phyloP scores from a whole-genome alignment of 345 rosid genomes.

The Rubroshorea leprosula region DNA sequence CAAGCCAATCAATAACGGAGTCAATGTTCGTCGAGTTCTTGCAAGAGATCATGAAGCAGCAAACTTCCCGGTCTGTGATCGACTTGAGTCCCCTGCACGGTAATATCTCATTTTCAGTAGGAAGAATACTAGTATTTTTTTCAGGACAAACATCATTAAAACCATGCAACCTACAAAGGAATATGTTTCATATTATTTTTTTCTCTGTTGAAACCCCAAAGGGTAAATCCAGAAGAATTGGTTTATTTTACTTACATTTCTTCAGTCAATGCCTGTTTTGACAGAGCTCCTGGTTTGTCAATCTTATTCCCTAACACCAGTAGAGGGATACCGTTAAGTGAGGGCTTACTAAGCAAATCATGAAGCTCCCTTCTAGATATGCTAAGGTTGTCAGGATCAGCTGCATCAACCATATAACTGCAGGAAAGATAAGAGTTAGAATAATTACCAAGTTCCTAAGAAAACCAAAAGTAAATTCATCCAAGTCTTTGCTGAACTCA shows the following conservation, averaged over 20 bases:
- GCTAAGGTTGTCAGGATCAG: constrained; percentile 76
- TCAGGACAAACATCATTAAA: neutral
- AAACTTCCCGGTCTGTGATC: constrained; percentile 77
- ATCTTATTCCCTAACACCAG: constrained; percentile 87
- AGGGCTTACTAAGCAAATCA: constrained; percentile 73
- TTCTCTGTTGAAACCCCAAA: too few relatives aligned
- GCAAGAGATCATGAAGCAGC: constrained; percentile 95
- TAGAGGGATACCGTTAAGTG: constrained; percentile 75
- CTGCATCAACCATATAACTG: constrained; percentile 89
- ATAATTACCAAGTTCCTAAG: neutral
- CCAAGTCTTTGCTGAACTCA: neutral
- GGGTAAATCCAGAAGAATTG: neutral
- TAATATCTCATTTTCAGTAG: neutral
- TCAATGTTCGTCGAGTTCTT: constrained; percentile 89
- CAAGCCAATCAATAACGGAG: constrained; percentile 85
- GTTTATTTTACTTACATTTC: constrained; percentile 45
- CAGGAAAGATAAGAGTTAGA: neutral
- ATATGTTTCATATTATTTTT: too few relatives aligned
- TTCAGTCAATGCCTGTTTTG: constrained; percentile 73
- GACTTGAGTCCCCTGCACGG: constrained; percentile 56
- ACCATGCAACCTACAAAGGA: neutral
- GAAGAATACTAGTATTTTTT: neutral
- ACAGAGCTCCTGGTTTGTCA: constrained; percentile 80
- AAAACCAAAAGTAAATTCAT: neutral
- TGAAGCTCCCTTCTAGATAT: constrained; percentile 81